Evolutionary conservation across 2,329 filamentous ascomycete genomes (phyloP).

Genomic region (Diaporthe ilicicola): DNA sequence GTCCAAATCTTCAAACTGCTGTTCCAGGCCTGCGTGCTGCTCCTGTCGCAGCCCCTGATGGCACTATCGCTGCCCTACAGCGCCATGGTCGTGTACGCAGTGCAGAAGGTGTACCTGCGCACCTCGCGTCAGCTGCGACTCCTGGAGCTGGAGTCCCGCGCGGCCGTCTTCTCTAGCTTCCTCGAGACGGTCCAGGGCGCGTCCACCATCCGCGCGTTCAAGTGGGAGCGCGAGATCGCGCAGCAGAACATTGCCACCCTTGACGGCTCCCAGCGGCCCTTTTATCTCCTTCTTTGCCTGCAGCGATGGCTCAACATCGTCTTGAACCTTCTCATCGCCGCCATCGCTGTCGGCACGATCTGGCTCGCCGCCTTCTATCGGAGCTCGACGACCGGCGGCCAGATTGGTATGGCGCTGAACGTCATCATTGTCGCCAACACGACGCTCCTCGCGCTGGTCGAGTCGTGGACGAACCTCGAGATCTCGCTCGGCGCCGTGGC

Average conservation of each 20-base stretch:
- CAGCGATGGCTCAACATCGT: constrained; percentile 63
- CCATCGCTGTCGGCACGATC: constrained; percentile 49
- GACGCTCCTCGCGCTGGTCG: constrained; percentile 45
- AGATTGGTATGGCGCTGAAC: constrained; percentile 48
- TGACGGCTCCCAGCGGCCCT: constrained; percentile 57
- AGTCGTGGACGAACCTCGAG: constrained; percentile 46
- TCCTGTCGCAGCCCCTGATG: constrained; percentile 54
- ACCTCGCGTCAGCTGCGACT: constrained; percentile 65
- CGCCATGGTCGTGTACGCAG: constrained; percentile 49
- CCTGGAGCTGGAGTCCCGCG: constrained; percentile 62
- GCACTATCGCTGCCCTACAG: constrained; percentile 56
- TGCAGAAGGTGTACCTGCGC: constrained; percentile 61
- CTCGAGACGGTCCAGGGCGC: constrained; percentile 53
- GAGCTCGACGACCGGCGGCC: constrained; percentile 38
- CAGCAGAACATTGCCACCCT: constrained; percentile 40
- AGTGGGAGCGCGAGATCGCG: constrained; percentile 47
- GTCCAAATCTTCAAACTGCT: constrained; percentile 49
- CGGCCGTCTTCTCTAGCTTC: constrained; percentile 53
- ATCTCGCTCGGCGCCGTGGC: constrained; percentile 47
- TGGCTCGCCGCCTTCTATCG: constrained; percentile 38
- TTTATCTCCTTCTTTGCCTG: constrained; percentile 58
- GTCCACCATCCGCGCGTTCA: constrained; percentile 57
- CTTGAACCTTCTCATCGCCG: constrained; percentile 58
- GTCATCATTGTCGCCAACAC: constrained; percentile 46
- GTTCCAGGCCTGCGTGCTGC: constrained; percentile 55